Conservation (phyloP, 345 rosid genomes). For the Anastatica hierochuntica region DNA sequence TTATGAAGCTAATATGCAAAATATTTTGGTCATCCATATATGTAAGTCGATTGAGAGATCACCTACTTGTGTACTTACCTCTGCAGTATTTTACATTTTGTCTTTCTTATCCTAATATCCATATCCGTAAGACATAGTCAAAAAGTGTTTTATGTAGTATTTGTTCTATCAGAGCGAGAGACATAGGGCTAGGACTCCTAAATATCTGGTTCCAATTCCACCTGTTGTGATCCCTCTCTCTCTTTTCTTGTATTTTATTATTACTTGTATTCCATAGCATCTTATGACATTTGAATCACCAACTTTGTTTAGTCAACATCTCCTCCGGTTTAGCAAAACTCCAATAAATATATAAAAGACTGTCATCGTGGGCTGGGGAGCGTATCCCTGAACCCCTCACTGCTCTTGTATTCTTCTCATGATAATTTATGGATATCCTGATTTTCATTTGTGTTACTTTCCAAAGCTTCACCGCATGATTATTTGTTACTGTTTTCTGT, state of each 20-base stretch:
- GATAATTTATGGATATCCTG: not conserved
- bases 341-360: not conserved
- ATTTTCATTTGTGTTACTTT: not conserved
- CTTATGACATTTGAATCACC: not conserved
- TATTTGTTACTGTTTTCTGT: not conserved
- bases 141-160: not conserved
- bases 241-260: not conserved
- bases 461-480: conserved; percentile 11
- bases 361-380: not conserved
- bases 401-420: not conserved
- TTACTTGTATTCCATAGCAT: not conserved
- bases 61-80: not conserved
- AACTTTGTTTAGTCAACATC: not conserved
- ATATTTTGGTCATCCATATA: conserved; percentile 97
- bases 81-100: not conserved
- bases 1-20: conserved; percentile 93
- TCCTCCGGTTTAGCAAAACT: not conserved
- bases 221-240: not conserved
- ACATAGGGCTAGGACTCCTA: not conserved
- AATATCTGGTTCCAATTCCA: conserved; percentile 2
- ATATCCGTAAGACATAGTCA: not conserved
- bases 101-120: not conserved
- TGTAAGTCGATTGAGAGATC: conserved; percentile 44
- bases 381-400: not conserved
- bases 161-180: not conserved